Evolutionary conservation across 1,284 basidiomycete species (phyloP).

Genomic region (Coriolopsis trogii): DNA sequence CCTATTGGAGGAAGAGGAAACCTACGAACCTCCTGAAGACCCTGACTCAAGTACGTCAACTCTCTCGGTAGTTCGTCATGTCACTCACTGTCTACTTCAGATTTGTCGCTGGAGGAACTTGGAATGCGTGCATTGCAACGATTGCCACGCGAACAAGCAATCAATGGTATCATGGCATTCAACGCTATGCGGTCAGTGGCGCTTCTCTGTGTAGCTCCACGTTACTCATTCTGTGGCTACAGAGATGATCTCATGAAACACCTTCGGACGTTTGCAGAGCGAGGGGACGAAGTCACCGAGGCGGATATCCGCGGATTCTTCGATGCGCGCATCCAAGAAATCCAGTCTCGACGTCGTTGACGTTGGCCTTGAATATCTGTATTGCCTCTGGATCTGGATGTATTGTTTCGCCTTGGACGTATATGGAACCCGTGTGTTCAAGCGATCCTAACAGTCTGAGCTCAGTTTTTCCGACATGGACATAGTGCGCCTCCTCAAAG

Average conservation of each 20-base stretch:
- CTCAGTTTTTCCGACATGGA: too few species aligned
- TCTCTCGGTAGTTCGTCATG: background rate
- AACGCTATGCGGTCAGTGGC: slow-evolving; percentile 75
- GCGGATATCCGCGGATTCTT: slow-evolving; percentile 75
- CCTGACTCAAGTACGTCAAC: slow-evolving; percentile 66
- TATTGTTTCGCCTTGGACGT: too few species aligned
- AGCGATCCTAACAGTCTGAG: too few species aligned
- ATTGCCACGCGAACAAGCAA: slow-evolving; percentile 72
- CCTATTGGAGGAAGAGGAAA: slow-evolving; percentile 77
- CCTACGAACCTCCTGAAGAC: slow-evolving; percentile 80
- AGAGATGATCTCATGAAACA: slow-evolving; percentile 76
- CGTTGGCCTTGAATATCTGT: background rate
- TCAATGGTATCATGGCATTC: slow-evolving; percentile 81
- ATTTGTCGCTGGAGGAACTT: slow-evolving; percentile 75
- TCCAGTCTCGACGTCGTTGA: slow-evolving; percentile 17
- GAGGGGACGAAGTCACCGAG: slow-evolving; percentile 76
- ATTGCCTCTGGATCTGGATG: background rate
- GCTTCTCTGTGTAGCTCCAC: background rate
- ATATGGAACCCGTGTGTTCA: too few species aligned
- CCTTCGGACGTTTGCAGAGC: slow-evolving; percentile 75
- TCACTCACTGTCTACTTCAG: slow-evolving; percentile 37
- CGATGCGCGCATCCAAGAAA: slow-evolving; percentile 39
- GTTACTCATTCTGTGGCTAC: background rate
- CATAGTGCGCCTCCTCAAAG: too few species aligned
- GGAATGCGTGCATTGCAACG: slow-evolving; percentile 73